Conservation (phyloP, 2,329 filamentous ascomycete species). For the Fusarium sp. region DNA sequence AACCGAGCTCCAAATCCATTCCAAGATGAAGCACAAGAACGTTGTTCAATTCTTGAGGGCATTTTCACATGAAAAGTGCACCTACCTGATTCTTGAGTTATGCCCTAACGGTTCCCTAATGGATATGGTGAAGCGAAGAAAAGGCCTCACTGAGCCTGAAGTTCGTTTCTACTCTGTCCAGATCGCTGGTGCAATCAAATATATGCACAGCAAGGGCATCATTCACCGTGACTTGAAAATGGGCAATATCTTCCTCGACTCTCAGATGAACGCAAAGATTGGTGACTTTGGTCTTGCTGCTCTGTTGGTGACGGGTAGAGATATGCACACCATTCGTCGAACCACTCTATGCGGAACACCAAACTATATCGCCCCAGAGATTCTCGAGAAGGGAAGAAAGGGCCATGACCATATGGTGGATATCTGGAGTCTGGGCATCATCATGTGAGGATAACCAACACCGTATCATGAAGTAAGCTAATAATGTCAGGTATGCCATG, state of each 20-base stretch:
- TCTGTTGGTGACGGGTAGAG: slow-evolving; percentile 89
- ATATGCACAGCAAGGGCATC: slow-evolving; percentile 94
- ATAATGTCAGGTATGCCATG: slow-evolving; percentile 82
- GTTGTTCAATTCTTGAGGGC: slow-evolving; percentile 96
- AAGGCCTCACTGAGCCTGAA: slow-evolving; percentile 91
- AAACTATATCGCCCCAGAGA: slow-evolving; percentile 98
- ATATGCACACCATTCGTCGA: slow-evolving; percentile 85
- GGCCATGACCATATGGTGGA: slow-evolving; percentile 98
- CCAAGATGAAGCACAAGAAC: slow-evolving; percentile 95
- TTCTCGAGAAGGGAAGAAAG: slow-evolving; percentile 91
- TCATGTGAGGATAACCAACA: slow-evolving; percentile 74
- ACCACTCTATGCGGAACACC: slow-evolving; percentile 97
- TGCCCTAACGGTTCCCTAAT: slow-evolving; percentile 97
- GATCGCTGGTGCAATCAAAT: slow-evolving; percentile 96
- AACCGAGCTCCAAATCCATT: slow-evolving; percentile 96
- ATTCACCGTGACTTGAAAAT: slow-evolving; percentile 98
- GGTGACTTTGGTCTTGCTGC: slow-evolving; percentile 97
- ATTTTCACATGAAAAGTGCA: slow-evolving; percentile 89
- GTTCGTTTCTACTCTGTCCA: slow-evolving; percentile 94
- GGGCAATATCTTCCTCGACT: slow-evolving; percentile 96
- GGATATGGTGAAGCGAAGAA: slow-evolving; percentile 96
- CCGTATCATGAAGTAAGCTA: slow-evolving; percentile 5
- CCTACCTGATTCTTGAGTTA: slow-evolving; percentile 93
- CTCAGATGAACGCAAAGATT: slow-evolving; percentile 96
- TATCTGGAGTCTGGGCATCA: slow-evolving; percentile 97